Percentiles rank a stretch among this genome's conserved stretches.
Conservation (phyloP, 768 basidiomycete genomes). For the Pleurotus tuoliensis region DNA sequence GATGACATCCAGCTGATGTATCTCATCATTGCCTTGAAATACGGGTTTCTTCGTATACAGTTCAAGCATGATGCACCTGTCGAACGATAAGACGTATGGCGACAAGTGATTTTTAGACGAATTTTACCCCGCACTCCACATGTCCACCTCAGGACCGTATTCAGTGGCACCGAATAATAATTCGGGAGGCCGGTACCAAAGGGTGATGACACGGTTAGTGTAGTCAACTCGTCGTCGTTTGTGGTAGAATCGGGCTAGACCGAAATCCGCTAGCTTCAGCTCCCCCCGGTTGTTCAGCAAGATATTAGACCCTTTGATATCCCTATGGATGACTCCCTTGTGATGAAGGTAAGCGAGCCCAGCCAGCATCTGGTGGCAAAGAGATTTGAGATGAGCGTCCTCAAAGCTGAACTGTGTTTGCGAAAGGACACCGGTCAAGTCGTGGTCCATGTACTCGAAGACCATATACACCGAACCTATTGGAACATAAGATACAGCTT, state of each 20-base stretch:
- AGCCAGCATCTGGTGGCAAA: constrained; percentile 92
- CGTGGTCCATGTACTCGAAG: constrained; percentile 99
- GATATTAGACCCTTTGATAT: constrained; percentile 99
- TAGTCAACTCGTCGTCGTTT: constrained; percentile 89
- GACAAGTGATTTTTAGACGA: not conserved
- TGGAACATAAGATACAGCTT: constrained; percentile 7
- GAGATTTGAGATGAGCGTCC: constrained; percentile 88
- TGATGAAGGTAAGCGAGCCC: constrained; percentile 95
- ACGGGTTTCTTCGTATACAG: constrained; percentile 92
- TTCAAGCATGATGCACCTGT: constrained; percentile 97
- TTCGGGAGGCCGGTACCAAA: constrained; percentile 98
- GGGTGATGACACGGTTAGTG: constrained; percentile 98
- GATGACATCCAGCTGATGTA: constrained; percentile 92
- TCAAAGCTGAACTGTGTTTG: constrained; percentile 86
- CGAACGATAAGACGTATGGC: not conserved
- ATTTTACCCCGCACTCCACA: constrained; percentile 97
- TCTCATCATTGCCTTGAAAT: constrained; percentile 98
- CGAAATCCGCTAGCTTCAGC: constrained; percentile 96
- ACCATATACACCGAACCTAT: constrained; percentile 98
- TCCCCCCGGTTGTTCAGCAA: constrained; percentile 88
- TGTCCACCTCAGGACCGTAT: constrained; percentile 96
- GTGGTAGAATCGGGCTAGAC: constrained; percentile 93
- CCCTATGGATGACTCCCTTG: constrained; percentile 94
- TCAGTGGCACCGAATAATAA: constrained; percentile 92
- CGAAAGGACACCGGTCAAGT: constrained; percentile 90